Base-by-base conservation (phyloP, 768 basidiomycete genomes). In the Xanthoconium stramineum region DNA sequence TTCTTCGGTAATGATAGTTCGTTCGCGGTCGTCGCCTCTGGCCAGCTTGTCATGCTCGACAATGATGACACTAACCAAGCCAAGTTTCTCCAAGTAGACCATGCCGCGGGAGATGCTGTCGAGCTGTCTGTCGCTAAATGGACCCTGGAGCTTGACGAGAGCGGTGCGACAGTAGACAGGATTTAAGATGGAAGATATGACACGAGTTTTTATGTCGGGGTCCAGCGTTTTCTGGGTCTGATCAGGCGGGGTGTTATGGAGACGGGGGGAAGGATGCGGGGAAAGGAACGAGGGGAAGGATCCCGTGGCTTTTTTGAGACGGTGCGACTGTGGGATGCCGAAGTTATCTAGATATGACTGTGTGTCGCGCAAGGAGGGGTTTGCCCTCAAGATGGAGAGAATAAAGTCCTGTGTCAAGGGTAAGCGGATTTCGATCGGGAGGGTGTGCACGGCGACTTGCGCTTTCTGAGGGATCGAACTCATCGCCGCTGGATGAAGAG, bases 101-200 rank as follows among this genome's bases (percentile, higher is more conserved):
- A 99, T 83, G 50, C 97, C 97, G 39, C 88, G 83, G 39, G 89
- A 86, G 62, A 99, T 92, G 69, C 94, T 95, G 61, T 96, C 91
- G 55, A 98, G 83, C 65, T 98, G 97, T 9, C 85, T 80, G 72
- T 96, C 89, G 11, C 85, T 89, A 69, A 98, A 98, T 3, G 97
- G 97, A 11, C 95, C 94, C 71, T 98, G 97, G 3, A 98, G 76
- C 74, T 98, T 98, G 63, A 99, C 95, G 15, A 99, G 84, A 6
- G 95, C 94, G 1, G 97, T 96, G 50, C 92, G 88, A 43, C 85
- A 82, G 55, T 84, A 76, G 51, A 91, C 83, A 7, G 95, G 95
- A 65, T 94, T 79, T n/a, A 95, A 78, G 61, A 90, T 86, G n/a
- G 86, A 85, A 7, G 83, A 80, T 57, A 89, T 74, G 61, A 88